These are phyloP conservation scores for Penicillium occitanis DNA, from an alignment of 2,329 filamentous ascomycete genomes.

Conservation along the genomic window DNA sequence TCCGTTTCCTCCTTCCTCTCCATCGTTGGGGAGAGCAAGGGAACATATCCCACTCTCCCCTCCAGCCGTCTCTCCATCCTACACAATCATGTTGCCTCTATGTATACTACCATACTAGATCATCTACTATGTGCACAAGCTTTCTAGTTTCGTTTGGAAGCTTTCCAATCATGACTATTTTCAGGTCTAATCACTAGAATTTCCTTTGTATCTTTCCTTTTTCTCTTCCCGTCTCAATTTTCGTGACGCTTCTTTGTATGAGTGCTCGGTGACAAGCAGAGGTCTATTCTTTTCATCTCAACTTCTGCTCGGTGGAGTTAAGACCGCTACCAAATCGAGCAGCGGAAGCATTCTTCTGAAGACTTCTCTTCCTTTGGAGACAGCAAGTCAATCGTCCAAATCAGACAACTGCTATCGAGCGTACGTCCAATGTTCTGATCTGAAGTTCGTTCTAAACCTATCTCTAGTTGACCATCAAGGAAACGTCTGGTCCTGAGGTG, in stretches of 20 bases:
- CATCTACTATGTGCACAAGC: background rate
- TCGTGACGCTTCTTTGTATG: background rate
- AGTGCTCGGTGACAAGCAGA: background rate
- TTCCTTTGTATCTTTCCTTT: background rate
- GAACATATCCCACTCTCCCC: background rate
- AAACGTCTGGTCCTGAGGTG: background rate
- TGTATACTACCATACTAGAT: background rate
- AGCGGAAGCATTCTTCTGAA: background rate
- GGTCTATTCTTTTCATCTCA: background rate
- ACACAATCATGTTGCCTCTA: background rate
- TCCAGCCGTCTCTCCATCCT: conserved; percentile 28
- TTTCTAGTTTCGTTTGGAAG: background rate
- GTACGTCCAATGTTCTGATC: background rate
- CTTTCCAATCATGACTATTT: background rate
- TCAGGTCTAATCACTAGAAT: too few relatives aligned
- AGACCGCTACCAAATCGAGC: background rate
- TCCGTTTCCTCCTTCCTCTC: background rate
- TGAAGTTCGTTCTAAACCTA: background rate
- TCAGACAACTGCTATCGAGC: background rate
- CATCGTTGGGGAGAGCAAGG: background rate
- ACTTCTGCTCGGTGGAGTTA: background rate
- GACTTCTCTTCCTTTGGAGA: background rate
- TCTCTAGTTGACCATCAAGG: background rate
- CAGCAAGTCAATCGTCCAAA: background rate
- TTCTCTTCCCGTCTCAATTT: background rate